Base-by-base conservation (phyloP, 805 yeast species). In the Candida nonsorbophila region DNA sequence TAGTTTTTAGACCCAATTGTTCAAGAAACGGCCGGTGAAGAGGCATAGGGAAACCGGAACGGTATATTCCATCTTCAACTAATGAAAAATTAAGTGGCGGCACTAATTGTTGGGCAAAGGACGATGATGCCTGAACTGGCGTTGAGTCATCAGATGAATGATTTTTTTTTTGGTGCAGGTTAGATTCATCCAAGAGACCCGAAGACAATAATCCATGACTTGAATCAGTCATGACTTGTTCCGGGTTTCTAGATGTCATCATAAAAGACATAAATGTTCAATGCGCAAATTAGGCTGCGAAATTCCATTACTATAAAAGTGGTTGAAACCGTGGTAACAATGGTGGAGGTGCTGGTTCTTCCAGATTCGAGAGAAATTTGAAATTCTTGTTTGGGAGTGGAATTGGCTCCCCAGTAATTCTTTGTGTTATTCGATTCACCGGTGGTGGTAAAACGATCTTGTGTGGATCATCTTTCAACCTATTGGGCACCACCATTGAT, bases 11-110 rank as follows among this genome's bases (percentile, higher is more conserved):
- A 19, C 76, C 65, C 27, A 92, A 57, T 16, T 77, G 79, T 41
- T 72, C 70, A 14, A 90, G 65, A 42, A 85, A 92, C n/a, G 80
- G 74, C 46, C 77, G 85, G 58, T 87, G 90, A 39, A 78, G 72
- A 0, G 85, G 83, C 64, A 86, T 84, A 1, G 98, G 98, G 48
- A 88, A 94, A 1, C 98, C 98, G 2, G 94, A 80, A 12, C 98
- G 62, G 53, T 88, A 90, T 8, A 90, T 74, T 5, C 84, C 79
- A 33, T 85, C 87, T 36, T 84, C 95, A 2, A 92, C 95, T 14
- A 85, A 73, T 1, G 94, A 74, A 47, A 90, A 90, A 54, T 86
- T 88, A 42, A 92, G 67, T 1, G 98, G 98, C 4, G 98, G 98
- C 1, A 88, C 94, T 8, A 34, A 26, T 11, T 18, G n/a, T n/a